Percentiles rank a stretch among this genome's conserved stretches.
These are phyloP conservation scores for Ustilago sp. DNA, from an alignment of 1,284 basidiomycete genomes.

Conservation along the genomic window DNA sequence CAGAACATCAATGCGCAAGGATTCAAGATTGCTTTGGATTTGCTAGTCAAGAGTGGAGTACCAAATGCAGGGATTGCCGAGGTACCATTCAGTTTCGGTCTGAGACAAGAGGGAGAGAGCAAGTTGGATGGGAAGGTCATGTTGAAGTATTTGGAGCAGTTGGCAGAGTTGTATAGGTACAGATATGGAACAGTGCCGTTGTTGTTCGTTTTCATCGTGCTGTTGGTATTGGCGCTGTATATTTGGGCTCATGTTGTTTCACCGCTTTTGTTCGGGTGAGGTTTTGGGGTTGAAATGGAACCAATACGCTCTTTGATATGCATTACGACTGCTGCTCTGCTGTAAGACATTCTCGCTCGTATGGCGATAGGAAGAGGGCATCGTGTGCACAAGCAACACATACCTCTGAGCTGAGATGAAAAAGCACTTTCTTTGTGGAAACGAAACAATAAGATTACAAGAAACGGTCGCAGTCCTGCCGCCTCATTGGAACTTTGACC, in stretches of 20 bases:
- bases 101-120: conserved; percentile 46
- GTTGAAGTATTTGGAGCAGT: conserved; percentile 50
- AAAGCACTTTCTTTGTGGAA: not conserved
- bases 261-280: conserved; percentile 16
- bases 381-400: too few species aligned
- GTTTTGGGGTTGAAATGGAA: not conserved
- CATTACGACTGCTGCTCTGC: too few species aligned
- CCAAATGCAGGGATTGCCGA: conserved; percentile 36
- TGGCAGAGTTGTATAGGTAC: conserved; percentile 44
- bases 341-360: too few species aligned
- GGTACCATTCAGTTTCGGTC: conserved; percentile 47
- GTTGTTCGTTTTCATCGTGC: conserved; percentile 21
- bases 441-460: not conserved
- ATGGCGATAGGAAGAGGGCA: too few species aligned
- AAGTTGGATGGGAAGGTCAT: conserved; percentile 53
- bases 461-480: not conserved
- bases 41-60: conserved; percentile 46
- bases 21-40: conserved; percentile 54
- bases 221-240: conserved; percentile 33
- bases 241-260: conserved; percentile 24
- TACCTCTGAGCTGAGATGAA: too few species aligned
- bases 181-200: conserved; percentile 35
- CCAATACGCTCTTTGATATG: not conserved
- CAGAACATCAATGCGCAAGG: conserved; percentile 48
- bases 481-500: conserved; percentile 56